A percentile compares a stretch with the other conserved stretches of the same genome.
phyloP scores from a whole-genome alignment of 805 yeast genomes.

The Ogataea dorogensis region DNA sequence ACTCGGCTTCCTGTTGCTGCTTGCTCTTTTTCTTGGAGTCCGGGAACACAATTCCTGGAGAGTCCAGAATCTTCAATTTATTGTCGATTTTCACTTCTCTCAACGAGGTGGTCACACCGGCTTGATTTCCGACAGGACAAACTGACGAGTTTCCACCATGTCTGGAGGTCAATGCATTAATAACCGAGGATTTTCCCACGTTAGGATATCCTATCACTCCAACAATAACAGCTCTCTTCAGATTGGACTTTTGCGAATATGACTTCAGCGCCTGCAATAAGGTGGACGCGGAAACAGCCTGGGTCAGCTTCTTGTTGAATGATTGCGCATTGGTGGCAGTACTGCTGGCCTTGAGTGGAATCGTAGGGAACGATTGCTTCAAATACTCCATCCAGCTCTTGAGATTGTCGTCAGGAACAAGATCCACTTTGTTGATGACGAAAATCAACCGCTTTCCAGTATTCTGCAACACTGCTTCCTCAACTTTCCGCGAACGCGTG shows the following conservation, averaged over 20 bases:
- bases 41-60: constrained; percentile 98
- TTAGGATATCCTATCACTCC: constrained; percentile 98
- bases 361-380: constrained; percentile 82
- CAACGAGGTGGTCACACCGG: constrained; percentile 92
- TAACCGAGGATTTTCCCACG: constrained; percentile 94
- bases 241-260: constrained; percentile 77
- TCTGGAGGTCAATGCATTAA: constrained; percentile 81
- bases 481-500: constrained; percentile 88
- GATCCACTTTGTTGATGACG: constrained; percentile 87
- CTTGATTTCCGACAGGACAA: constrained; percentile 96
- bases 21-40: constrained; percentile 41
- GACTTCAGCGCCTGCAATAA: constrained; percentile 80
- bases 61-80: constrained; percentile 83
- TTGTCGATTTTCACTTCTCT: constrained; percentile 91
- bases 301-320: constrained; percentile 72
- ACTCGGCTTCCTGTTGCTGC: constrained; percentile 78
- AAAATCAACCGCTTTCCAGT: constrained; percentile 83
- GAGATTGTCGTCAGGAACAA: constrained; percentile 81
- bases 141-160: constrained; percentile 70
- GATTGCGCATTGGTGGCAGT: constrained; percentile 67
- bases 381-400: constrained; percentile 81
- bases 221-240: constrained; percentile 85
- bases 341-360: constrained; percentile 80
- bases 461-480: constrained; percentile 78
- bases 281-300: constrained; percentile 66